A percentile compares a stretch with the other conserved stretches of the same genome.
Evolutionary conservation across 2,329 filamentous ascomycete species (phyloP).

Genomic region (Fusarium neocosmosporiellum): DNA sequence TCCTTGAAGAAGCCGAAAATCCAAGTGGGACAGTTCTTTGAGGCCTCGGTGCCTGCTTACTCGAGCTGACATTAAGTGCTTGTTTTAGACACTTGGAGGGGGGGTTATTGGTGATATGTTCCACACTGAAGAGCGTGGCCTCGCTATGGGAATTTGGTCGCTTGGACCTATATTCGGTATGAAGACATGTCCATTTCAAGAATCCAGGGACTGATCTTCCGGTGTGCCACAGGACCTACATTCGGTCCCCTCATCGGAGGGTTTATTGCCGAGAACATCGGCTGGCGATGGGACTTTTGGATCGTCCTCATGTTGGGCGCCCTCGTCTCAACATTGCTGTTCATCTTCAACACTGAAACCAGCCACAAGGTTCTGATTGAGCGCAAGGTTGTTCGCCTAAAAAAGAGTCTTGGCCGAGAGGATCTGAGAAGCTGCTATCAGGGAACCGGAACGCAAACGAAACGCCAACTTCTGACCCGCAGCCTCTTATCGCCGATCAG

Average conservation of each 20-base stretch:
- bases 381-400: not conserved
- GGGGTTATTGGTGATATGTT: conserved; percentile 9
- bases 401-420: too few relatives aligned
- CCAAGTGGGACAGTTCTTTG: too few relatives aligned
- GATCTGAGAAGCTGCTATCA: too few relatives aligned
- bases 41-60: too few relatives aligned
- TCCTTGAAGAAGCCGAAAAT: too few relatives aligned
- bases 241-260: conserved; percentile 3
- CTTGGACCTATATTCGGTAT: conserved; percentile 1
- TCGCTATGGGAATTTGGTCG: not conserved
- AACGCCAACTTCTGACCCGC: not conserved
- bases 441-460: too few relatives aligned
- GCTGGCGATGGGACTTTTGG: conserved; percentile 8
- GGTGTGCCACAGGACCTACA: too few relatives aligned
- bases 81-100: not conserved
- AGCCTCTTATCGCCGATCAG: not conserved
- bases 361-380: not conserved
- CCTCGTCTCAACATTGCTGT: not conserved
- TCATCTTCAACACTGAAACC: not conserved
- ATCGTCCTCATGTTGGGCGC: conserved; percentile 1
- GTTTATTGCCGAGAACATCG: not conserved
- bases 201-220: too few relatives aligned
- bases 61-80: too few relatives aligned
- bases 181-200: not conserved
- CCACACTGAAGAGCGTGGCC: not conserved